Base-by-base conservation (phyloP, 495 filamentous ascomycete species). In the Penicillium robsamsonii region DNA sequence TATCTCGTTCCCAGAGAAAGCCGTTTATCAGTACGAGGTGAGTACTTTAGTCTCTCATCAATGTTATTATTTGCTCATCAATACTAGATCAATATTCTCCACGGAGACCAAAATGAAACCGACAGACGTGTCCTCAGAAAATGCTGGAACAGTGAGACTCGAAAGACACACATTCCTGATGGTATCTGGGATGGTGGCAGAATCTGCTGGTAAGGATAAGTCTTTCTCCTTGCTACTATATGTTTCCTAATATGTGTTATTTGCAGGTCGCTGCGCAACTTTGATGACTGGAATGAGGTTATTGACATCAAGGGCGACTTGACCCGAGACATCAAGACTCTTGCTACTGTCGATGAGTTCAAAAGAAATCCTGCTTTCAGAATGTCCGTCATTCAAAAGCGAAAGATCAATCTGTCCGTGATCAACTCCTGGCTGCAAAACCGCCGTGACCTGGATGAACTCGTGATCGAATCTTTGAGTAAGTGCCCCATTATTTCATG, bases 21-120 rank as follows among this genome's bases (percentile, higher is more conserved):
- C 76, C 0, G 78, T 96, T 44, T 85, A 83, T 54, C 92, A 96
- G 72, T 97, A 91, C 58, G 92, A 96, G 75, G 90, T 96, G 74
- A 81, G 89, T 83, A 30, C 45, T 61, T 41, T 52, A 22, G 52
- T 5, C 11, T 8, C 37, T 49, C 22, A 2, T 1, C 30, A 31
- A n/a, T 35, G 42, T 17, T 6, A 8, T 30, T 45, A 33, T 29
- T 18, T 47, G 11, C 43, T 60, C 6, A 62, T 49, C 9, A 47
- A 46, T 44, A 20, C 27, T 47, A 91, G 87, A 75, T 91, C 24
- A 64, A 71, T n/a, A 76, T 92, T 53, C 80, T 81, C 27, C 82
- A 76, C 25, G 84, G 84, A 25, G 67, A 60, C 13, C 33, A 46
- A 15, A 42, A 43, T 10, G 62, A 64, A 8, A 50, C 56, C n/a